Percentiles rank a stretch among this genome's conserved stretches.
Evolutionary conservation across 441 rosid genomes (phyloP).

Genomic region (Macaranga tanarius): DNA sequence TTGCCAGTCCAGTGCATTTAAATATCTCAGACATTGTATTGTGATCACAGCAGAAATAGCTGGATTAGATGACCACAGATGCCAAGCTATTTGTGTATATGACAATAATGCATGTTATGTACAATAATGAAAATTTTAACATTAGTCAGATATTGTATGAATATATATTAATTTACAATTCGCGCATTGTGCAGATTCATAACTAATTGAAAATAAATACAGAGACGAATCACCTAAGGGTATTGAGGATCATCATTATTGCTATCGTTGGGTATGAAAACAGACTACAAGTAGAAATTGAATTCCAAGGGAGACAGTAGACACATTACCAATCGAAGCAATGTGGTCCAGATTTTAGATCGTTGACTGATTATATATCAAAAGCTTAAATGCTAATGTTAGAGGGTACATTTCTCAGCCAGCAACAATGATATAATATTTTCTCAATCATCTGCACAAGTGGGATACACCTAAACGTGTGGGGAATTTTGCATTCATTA

Average conservation of each 20-base stretch:
- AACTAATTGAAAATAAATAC: too few relatives aligned
- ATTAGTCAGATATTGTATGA: too few relatives aligned
- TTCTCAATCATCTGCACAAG: background rate
- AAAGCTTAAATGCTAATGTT: background rate
- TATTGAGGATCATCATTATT: too few relatives aligned
- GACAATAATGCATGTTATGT: background rate
- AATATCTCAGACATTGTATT: slow-evolving; percentile 32
- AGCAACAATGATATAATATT: background rate
- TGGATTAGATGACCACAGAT: background rate
- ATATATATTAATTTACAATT: too few relatives aligned
- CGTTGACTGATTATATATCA: slow-evolving; percentile 7
- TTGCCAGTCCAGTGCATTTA: slow-evolving; percentile 33
- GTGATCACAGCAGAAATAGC: background rate
- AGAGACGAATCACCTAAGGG: too few relatives aligned
- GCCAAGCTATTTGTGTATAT: background rate
- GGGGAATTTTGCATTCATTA: background rate
- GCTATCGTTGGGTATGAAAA: too few relatives aligned
- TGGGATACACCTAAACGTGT: background rate
- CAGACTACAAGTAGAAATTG: background rate
- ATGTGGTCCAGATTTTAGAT: background rate
- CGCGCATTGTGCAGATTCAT: too few relatives aligned
- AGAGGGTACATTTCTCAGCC: background rate
- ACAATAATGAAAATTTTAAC: too few relatives aligned
- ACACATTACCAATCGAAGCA: slow-evolving; percentile 1
- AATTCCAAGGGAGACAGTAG: slow-evolving; percentile 1